Percentiles rank a stretch among this genome's conserved stretches.
These are phyloP conservation scores for Candolleomyces aberdarensis DNA, from an alignment of 768 basidiomycete genomes.

Conservation along the genomic window DNA sequence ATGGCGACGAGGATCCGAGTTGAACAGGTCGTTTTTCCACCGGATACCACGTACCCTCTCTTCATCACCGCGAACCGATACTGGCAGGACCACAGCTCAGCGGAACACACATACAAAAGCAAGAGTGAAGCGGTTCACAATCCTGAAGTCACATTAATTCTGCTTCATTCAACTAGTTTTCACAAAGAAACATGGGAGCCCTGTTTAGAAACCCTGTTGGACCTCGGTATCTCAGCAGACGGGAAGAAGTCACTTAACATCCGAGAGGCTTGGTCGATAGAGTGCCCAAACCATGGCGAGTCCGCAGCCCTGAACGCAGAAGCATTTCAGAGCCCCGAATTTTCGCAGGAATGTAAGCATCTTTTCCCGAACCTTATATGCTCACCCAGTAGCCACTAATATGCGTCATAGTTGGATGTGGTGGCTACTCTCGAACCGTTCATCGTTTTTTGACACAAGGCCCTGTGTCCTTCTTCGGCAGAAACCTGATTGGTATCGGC, in stretches of 20 bases:
- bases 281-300: constrained; percentile 73
- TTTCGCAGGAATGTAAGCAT: constrained; percentile 43
- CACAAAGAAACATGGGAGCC: constrained; percentile 78
- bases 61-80: constrained; percentile 57
- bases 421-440: constrained; percentile 57
- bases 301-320: constrained; percentile 51
- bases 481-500: constrained; percentile 60
- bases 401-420: constrained; percentile 50
- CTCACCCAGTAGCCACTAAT: not conserved
- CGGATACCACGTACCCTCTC: constrained; percentile 41
- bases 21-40: constrained; percentile 25
- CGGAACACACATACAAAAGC: constrained; percentile 12
- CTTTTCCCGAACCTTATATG: not conserved
- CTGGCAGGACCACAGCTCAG: constrained; percentile 36
- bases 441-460: constrained; percentile 49
- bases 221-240: constrained; percentile 17
- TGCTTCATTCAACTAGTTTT: constrained; percentile 71
- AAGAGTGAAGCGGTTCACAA: constrained; percentile 23
- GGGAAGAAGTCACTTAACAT: constrained; percentile 29
- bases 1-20: not conserved
- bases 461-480: constrained; percentile 42
- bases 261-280: constrained; percentile 63
- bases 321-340: constrained; percentile 41
- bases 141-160: constrained; percentile 50
- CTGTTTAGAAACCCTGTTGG: constrained; percentile 47